Evolutionary conservation across 768 basidiomycete genomes (phyloP).

Genomic region (Tylopilus sp.): DNA sequence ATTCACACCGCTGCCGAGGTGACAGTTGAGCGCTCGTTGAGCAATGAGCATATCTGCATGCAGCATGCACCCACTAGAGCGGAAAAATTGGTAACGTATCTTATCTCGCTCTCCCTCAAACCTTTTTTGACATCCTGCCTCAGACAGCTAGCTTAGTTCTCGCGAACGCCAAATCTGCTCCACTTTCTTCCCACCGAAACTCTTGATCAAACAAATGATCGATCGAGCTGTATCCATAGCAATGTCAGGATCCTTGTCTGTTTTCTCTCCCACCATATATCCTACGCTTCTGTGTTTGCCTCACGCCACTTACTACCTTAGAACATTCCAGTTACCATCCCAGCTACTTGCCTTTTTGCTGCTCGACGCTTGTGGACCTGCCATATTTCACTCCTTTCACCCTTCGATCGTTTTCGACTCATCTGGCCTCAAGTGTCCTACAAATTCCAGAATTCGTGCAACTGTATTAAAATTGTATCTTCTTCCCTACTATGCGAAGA

Average conservation of each 20-base stretch:
- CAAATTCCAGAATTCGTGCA: neutral
- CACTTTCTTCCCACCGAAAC: conserved; percentile 3
- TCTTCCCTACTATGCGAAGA: conserved; percentile 14
- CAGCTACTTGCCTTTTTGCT: too few relatives aligned
- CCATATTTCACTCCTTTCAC: conserved; percentile 22
- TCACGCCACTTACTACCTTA: too few relatives aligned
- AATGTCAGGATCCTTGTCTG: conserved; percentile 8
- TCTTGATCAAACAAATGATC: conserved; percentile 1
- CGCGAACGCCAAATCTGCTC: conserved; percentile 1
- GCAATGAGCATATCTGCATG: too few relatives aligned
- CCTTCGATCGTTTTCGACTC: conserved; percentile 15
- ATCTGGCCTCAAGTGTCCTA: neutral
- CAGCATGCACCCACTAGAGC: neutral
- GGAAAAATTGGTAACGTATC: neutral
- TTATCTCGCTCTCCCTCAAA: neutral
- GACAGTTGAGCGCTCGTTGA: too few relatives aligned
- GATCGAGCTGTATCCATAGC: conserved; percentile 22
- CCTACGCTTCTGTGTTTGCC: neutral
- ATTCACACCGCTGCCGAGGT: too few relatives aligned
- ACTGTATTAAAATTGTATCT: conserved; percentile 5
- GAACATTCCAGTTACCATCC: too few relatives aligned
- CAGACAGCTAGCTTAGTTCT: neutral
- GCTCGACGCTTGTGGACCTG: conserved; percentile 10
- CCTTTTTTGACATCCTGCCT: neutral
- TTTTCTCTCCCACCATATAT: conserved; percentile 7